phyloP scores from a whole-genome alignment of 768 basidiomycete genomes.

The Coprinopsis marcescibilis region DNA sequence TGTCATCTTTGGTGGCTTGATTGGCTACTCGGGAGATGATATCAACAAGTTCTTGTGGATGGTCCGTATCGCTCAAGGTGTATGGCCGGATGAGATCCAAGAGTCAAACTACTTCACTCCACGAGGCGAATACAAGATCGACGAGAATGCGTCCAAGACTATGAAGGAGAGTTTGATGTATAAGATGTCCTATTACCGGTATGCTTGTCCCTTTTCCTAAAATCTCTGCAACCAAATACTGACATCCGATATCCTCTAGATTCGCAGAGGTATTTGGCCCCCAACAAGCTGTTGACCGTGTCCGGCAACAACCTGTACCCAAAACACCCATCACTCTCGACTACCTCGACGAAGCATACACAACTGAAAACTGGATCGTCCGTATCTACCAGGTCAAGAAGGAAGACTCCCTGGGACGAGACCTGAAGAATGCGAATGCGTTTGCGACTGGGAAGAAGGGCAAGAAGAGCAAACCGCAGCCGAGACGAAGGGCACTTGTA shows the following conservation, averaged over 20 bases:
- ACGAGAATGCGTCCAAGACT: conserved; percentile 72
- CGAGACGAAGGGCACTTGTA: conserved; percentile 49
- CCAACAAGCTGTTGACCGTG: conserved; percentile 71
- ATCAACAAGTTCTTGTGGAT: conserved; percentile 99
- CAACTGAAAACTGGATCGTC: conserved; percentile 99
- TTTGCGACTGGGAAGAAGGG: conserved; percentile 87
- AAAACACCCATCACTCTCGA: conserved; percentile 75
- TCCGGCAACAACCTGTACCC: conserved; percentile 83
- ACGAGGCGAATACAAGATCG: conserved; percentile 89
- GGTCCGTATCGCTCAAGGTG: conserved; percentile 90
- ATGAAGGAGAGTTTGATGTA: conserved; percentile 99
- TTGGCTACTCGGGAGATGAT: conserved; percentile 98
- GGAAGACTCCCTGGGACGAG: conserved; percentile 86
- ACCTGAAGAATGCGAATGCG: conserved; percentile 80
- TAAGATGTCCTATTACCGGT: conserved; percentile 96
- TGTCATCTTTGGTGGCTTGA: conserved; percentile 92
- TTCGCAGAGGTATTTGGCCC: conserved; percentile 84
- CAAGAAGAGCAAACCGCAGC: conserved; percentile 68
- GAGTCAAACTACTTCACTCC: conserved; percentile 92
- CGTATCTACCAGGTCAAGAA: conserved; percentile 95
- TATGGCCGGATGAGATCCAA: conserved; percentile 98
- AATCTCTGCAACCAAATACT: too few species aligned
- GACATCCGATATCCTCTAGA: too few species aligned
- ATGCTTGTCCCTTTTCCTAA: too few species aligned
- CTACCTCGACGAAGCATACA: conserved; percentile 95